Evolutionary conservation across 345 rosid species (phyloP).

Genomic region (Citrus mangshanensis): DNA sequence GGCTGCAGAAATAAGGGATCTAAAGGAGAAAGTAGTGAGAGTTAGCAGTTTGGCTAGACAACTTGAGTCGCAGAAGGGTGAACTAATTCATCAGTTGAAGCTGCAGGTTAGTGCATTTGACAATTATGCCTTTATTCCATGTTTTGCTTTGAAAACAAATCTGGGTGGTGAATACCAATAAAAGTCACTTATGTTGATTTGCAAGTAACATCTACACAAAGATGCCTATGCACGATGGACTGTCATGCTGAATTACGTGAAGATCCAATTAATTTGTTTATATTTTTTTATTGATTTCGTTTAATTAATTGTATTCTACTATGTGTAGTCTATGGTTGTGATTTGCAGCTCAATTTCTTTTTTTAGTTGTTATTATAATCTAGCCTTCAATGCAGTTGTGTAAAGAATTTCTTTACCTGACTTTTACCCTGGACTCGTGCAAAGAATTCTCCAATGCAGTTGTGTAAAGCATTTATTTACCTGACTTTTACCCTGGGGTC

Average conservation of each 20-base stretch:
- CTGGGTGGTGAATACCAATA: neutral
- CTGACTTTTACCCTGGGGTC: too few species aligned
- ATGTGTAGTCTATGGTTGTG: neutral
- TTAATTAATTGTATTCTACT: neutral
- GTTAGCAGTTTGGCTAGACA: slow-evolving; percentile 54
- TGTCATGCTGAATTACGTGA: neutral
- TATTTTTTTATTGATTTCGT: neutral
- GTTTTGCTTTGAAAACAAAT: neutral
- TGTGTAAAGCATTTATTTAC: too few species aligned
- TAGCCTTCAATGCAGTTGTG: too few species aligned
- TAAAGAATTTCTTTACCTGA: too few species aligned
- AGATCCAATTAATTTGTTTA: neutral
- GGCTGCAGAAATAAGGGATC: slow-evolving; percentile 56
- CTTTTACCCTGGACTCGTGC: too few species aligned
- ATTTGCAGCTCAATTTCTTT: neutral
- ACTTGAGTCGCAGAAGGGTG: slow-evolving; percentile 60
- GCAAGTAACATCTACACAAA: neutral
- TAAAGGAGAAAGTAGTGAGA: slow-evolving; percentile 72
- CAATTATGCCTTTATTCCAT: neutral
- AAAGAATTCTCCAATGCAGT: too few species aligned
- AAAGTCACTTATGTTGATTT: neutral
- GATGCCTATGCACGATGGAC: neutral
- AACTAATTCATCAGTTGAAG: slow-evolving; percentile 65
- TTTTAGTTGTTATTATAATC: too few species aligned
- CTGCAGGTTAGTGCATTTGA: slow-evolving; percentile 45